phyloP scores from a whole-genome alignment of 192 early-diverging fungal genomes.

The Gamsiella multidivaricata region DNA sequence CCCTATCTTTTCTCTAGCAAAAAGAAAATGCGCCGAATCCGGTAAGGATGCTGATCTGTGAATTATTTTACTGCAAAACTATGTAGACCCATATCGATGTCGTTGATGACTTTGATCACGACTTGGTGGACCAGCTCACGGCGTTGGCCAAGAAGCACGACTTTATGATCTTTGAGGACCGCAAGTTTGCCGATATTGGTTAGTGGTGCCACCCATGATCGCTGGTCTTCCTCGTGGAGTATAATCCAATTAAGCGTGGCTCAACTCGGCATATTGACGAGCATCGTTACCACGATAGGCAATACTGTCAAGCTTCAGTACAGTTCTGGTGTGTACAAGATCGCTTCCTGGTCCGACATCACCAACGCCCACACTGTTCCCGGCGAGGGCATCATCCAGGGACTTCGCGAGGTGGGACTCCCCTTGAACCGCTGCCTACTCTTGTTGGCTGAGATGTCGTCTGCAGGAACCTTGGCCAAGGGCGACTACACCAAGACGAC shows the following conservation, averaged over 20 bases:
- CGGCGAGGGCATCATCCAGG: slow-evolving; percentile 95
- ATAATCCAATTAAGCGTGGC: too few species aligned
- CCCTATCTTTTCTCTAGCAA: slow-evolving; percentile 3
- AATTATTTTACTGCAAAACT: too few species aligned
- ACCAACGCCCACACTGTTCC: slow-evolving; percentile 96
- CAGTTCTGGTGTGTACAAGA: slow-evolving; percentile 87
- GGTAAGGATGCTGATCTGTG: too few species aligned
- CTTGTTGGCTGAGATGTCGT: slow-evolving; percentile 98
- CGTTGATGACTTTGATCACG: slow-evolving; percentile 91
- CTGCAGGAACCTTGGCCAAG: slow-evolving; percentile 84
- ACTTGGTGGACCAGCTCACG: slow-evolving; percentile 78
- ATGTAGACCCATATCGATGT: slow-evolving; percentile 98
- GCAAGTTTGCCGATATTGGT: slow-evolving; percentile 99
- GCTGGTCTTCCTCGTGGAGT: too few species aligned
- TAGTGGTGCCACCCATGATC: slow-evolving; percentile 17
- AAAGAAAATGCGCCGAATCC: too few species aligned
- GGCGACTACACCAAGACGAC: slow-evolving; percentile 88
- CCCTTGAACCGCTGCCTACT: slow-evolving; percentile 84
- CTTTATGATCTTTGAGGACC: slow-evolving; percentile 98
- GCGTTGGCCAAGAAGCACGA: slow-evolving; percentile 85
- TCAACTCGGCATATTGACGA: too few species aligned
- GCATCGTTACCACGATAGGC: slow-evolving; percentile 61
- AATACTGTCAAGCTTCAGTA: slow-evolving; percentile 99
- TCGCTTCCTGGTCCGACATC: slow-evolving; percentile 95
- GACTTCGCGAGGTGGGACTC: slow-evolving; percentile 88